Base-by-base conservation (phyloP, 169 alveolate genomes). In the Plasmodium yoelii region DNA sequence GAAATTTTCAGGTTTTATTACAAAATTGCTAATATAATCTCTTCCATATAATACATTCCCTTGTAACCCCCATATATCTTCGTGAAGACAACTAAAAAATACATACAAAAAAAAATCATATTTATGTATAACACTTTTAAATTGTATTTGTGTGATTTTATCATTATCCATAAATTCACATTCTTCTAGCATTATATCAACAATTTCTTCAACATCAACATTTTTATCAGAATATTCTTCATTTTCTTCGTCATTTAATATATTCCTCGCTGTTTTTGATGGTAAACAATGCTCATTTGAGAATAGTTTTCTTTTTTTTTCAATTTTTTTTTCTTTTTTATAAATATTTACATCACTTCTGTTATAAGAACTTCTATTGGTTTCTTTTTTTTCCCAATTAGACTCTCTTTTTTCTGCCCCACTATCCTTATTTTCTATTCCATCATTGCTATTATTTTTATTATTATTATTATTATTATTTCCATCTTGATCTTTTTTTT, bases 21-120 rank as follows among this genome's bases (percentile, higher is more conserved):
- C 82, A 80, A 80, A 80, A 28, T 80, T 67, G 47, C 82, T 80
- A 5, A 80, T 80, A 26, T 80, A 80, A 60, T 80, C 90, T 24
- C 90, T 80, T 5, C 90, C 90, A 70, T 77, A 75, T 72, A 95
- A 93, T 2, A 97, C 97, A 84, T 95, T 94, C 10, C 98, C 98
- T 69, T 94, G 94, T 56, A 95, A 87, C 2, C 97, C 96, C 98
- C 98, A 95, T 15, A 94, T 94, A 74, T 95, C 98, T 67, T 95
- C 97, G 60, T 95, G 98, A 22, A 95, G 71, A 61, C 96, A 95
- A 67, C 92, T 95, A 44, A 95, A 88, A 84, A 95, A 95, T 91
- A 95, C 88, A 26, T 92, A 57, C 19, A 95, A 89, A 47, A 95
- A 87, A 6, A 91, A 93, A 34, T 92, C 94, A 82, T 95, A 90